Percentiles rank a stretch among this genome's conserved stretches.
phyloP scores from a whole-genome alignment of 176 grass and related monocot genomes.

The Triticum urartu region DNA sequence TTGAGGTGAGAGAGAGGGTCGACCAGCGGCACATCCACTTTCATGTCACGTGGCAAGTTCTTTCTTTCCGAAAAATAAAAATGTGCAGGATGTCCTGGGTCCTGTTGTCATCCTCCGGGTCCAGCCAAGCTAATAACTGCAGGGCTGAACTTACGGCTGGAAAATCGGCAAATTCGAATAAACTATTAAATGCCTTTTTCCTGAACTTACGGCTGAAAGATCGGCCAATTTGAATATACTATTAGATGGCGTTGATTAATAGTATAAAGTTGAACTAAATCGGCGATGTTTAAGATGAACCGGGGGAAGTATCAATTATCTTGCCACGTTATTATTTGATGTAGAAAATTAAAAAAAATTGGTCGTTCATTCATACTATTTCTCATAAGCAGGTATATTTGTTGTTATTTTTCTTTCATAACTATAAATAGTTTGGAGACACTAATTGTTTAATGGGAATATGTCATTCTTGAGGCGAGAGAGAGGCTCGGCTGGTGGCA shows the following conservation, averaged over 20 bases:
- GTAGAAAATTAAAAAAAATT: no score
- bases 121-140: constrained; percentile 15
- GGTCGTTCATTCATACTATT: no score
- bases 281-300: no score
- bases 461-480: neutral
- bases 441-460: neutral
- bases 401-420: neutral
- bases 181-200: no score
- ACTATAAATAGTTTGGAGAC: neutral
- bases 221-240: no score
- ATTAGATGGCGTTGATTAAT: no score
- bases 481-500: neutral
- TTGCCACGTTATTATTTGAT: neutral
- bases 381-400: no score
- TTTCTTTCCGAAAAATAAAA: neutral
- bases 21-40: neutral
- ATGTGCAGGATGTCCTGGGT: neutral
- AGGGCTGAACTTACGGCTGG: neutral
- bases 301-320: neutral
- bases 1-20: neutral
- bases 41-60: no score
- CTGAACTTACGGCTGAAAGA: no score
- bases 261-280: no score
- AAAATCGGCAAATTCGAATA: no score
- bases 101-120: neutral